Percentiles rank a stretch among this genome's conserved stretches.
phyloP scores from a whole-genome alignment of 179 eudicot species.

The Heliamphora pulchella region DNA sequence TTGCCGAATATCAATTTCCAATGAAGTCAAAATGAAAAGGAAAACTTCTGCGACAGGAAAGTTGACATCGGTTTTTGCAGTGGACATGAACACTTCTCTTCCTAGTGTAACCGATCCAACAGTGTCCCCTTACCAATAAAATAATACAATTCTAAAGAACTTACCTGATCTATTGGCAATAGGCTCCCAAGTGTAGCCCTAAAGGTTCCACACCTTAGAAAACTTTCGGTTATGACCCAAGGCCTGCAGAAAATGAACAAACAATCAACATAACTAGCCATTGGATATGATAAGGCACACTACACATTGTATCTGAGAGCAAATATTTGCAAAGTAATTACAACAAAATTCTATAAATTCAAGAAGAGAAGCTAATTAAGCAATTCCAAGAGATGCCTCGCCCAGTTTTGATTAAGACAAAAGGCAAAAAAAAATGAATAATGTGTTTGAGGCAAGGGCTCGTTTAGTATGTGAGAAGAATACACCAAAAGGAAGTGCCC shows the following conservation, averaged over 20 bases:
- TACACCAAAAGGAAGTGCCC: background rate
- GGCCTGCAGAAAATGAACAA: constrained; percentile 36
- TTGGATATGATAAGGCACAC: background rate
- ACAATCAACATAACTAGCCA: background rate
- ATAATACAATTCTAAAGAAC: background rate
- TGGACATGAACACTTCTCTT: background rate
- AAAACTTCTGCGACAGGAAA: background rate
- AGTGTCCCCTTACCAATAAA: background rate
- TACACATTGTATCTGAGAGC: background rate
- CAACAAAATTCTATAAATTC: no score
- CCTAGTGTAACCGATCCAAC: background rate
- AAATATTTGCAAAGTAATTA: background rate
- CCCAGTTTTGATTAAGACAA: background rate
- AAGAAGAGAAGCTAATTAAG: background rate
- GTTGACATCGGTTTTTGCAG: background rate
- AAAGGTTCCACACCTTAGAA: constrained; percentile 22
- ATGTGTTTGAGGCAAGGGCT: background rate
- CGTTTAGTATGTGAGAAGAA: background rate
- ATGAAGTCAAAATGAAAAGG: background rate
- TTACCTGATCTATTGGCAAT: constrained; percentile 30
- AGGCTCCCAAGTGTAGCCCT: constrained; percentile 25
- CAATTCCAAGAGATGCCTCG: background rate
- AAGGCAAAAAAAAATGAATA: background rate
- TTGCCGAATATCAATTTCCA: background rate
- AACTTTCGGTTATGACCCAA: constrained; percentile 35